phyloP scores from a whole-genome alignment of 352 stramenopile genomes.

The Globisporangium rhizosaccharum region DNA sequence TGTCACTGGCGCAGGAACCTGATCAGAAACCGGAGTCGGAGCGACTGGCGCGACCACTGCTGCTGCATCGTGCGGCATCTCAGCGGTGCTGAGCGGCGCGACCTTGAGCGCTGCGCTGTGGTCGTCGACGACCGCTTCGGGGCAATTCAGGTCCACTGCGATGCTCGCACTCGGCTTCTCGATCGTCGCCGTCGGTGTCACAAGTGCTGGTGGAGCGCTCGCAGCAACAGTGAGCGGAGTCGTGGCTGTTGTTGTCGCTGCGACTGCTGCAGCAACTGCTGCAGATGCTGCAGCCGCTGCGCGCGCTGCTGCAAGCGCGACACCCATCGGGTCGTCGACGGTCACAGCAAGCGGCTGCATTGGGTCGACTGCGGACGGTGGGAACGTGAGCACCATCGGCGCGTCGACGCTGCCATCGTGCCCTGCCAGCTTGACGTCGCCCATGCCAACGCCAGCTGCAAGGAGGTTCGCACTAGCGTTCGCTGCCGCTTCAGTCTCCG shows the following conservation, averaged over 20 bases:
- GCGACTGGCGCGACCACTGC: background rate
- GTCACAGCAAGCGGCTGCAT: constrained; percentile 7
- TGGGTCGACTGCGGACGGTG: constrained; percentile 6
- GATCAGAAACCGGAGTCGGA: background rate
- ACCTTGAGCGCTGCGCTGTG: constrained; percentile 15
- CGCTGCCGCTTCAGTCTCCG: constrained; percentile 8
- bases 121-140: constrained; percentile 40
- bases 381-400: constrained; percentile 8
- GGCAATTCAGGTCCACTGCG: constrained; percentile 23
- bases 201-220: constrained; percentile 12
- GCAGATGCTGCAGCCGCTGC: constrained; percentile 15
- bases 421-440: background rate
- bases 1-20: background rate
- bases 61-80: background rate
- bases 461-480: constrained; percentile 5
- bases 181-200: constrained; percentile 4
- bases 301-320: no score
- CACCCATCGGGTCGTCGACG: background rate
- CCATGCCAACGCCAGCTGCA: constrained; percentile 2
- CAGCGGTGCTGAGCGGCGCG: background rate
- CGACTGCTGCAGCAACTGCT: constrained; percentile 6
- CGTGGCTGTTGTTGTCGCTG: constrained; percentile 1
- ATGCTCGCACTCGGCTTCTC: background rate
- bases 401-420: constrained; percentile 1
- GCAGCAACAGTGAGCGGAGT: constrained; percentile 13